Percentiles rank a stretch among this genome's conserved stretches.
Evolutionary conservation across 306 rosid genomes (phyloP).

Genomic region (Inga oerstediana): DNA sequence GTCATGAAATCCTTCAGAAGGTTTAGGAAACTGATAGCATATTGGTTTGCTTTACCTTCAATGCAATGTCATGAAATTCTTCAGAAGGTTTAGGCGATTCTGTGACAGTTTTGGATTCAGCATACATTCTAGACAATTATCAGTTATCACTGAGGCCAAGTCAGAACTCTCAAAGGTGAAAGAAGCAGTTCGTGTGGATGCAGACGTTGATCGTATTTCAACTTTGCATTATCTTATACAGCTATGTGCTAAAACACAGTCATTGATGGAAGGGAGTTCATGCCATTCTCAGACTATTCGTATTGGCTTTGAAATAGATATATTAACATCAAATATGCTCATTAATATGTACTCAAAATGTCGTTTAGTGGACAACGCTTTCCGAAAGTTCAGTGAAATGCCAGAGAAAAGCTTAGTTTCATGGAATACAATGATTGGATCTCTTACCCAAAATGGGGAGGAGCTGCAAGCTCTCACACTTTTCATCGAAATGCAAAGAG

Average conservation of each 20-base stretch:
- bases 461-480: slow-evolving; percentile 65
- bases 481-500: slow-evolving; percentile 69
- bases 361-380: slow-evolving; percentile 53
- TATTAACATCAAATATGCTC: slow-evolving; percentile 70
- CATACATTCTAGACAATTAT: slow-evolving; percentile 36
- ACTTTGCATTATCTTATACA: slow-evolving; percentile 61
- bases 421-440: slow-evolving; percentile 85
- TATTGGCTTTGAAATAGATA: slow-evolving; percentile 55
- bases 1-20: slow-evolving; percentile 46
- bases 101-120: slow-evolving; percentile 19
- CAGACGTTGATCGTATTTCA: slow-evolving; percentile 34
- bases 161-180: slow-evolving; percentile 28
- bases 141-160: slow-evolving; percentile 39
- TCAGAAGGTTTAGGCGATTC: slow-evolving; percentile 39
- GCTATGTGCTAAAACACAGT: slow-evolving; percentile 54
- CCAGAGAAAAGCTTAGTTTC: slow-evolving; percentile 71
- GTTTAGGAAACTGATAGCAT: slow-evolving; percentile 5
- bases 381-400: slow-evolving; percentile 65
- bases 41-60: slow-evolving; percentile 23
- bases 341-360: slow-evolving; percentile 80
- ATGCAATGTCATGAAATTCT: slow-evolving; percentile 39
- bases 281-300: slow-evolving; percentile 67
- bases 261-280: slow-evolving; percentile 54
- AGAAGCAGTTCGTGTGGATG: slow-evolving; percentile 30
- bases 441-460: slow-evolving; percentile 59